Conservation (phyloP, 306 rosid species). For the Gastrolobium bilobum region DNA sequence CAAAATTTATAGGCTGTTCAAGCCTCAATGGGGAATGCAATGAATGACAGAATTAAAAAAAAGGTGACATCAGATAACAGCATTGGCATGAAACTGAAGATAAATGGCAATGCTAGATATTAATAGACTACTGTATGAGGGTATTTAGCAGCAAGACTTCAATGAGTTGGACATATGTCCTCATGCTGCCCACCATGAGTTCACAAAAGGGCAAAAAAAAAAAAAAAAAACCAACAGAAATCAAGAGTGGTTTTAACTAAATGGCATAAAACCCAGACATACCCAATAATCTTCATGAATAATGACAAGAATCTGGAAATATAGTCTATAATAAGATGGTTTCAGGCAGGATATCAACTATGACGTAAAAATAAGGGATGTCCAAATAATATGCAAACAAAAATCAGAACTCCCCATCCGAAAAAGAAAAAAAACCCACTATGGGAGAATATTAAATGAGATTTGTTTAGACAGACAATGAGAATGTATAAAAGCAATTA, state of each 20-base stretch:
- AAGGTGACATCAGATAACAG: slow-evolving; percentile 18
- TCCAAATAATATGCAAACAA: not conserved
- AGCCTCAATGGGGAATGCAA: not conserved
- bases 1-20: slow-evolving; percentile 5
- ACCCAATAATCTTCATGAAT: not conserved
- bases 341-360: too few relatives aligned
- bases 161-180: not conserved
- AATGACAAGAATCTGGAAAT: not conserved
- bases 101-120: not conserved
- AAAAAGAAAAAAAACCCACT: not conserved
- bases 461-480: not conserved
- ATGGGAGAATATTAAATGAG: too few relatives aligned
- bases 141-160: not conserved
- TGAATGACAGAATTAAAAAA: not conserved
- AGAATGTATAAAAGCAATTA: not conserved
- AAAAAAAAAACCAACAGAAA: not conserved
- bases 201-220: not conserved
- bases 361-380: not conserved
- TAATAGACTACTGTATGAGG: not conserved
- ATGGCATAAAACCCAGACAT: not conserved
- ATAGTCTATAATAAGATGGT: too few relatives aligned
- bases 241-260: not conserved
- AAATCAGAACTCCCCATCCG: not conserved
- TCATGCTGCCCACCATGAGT: too few relatives aligned
- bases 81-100: slow-evolving; percentile 19